Evolutionary conservation across 306 rosid species (phyloP).

Genomic region (Prosopis cineraria): DNA sequence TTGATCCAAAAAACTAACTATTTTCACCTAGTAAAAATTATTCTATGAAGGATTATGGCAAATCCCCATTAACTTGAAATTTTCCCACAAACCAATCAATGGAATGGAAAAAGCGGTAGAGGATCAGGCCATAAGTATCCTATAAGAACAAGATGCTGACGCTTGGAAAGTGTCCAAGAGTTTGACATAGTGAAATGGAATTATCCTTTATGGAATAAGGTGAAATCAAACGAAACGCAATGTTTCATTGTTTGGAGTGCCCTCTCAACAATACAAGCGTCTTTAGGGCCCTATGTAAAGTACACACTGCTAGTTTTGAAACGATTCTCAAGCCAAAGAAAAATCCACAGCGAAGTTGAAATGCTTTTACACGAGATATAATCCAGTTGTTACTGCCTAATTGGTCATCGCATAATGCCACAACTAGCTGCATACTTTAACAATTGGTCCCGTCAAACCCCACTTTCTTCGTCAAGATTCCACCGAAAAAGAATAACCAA

Average conservation of each 20-base stretch:
- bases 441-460: constrained; percentile 29
- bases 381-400: constrained; percentile 29
- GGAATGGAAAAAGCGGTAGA: not conserved
- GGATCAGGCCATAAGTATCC: constrained; percentile 19
- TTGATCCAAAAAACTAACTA: not conserved
- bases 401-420: constrained; percentile 35
- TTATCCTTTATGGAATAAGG: not conserved
- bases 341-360: not conserved
- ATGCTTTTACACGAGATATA: not conserved
- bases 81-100: constrained; percentile 20
- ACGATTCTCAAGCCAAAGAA: constrained; percentile 24
- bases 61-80: not conserved
- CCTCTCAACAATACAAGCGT: constrained; percentile 27
- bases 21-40: not conserved
- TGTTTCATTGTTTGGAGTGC: not conserved
- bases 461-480: constrained; percentile 29
- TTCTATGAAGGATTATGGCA: not conserved
- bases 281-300: constrained; percentile 28
- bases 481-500: constrained; percentile 22
- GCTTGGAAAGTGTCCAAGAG: not conserved
- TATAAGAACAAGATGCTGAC: constrained; percentile 25
- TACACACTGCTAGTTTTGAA: not conserved
- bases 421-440: constrained; percentile 27
- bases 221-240: not conserved
- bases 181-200: not conserved